Base-by-base conservation (phyloP, 352 stramenopile genomes). In the Globisporangium iwayamae region DNA sequence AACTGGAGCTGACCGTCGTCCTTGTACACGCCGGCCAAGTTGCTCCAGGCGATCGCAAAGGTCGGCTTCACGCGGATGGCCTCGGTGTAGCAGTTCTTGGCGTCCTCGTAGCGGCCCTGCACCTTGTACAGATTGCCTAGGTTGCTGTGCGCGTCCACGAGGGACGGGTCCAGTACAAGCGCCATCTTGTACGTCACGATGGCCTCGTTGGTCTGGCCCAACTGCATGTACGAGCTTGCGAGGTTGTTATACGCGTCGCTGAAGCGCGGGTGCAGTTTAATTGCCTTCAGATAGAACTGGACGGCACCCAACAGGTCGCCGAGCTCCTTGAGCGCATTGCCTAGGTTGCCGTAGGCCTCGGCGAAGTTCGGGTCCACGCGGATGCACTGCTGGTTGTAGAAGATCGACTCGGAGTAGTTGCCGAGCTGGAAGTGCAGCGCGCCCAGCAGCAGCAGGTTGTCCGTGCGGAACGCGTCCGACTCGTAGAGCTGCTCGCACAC, bases 331-430 rank as follows among this genome's bases (percentile, higher is more conserved):
- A 98, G 81, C 41, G 92, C 91, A 67, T 98, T 98, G 57, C 92
- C 95, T 30, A 98, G 74, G 63, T 98, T 98, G 45, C 82, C 87
- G 56, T 98, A 98, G 2, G 93, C 95, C 60, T 98, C 94, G 22
- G 91, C 91, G 66, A 97, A 97, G 65, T 89, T 78, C 3, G 92
- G 91, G 39, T 97, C 91, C 61, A 98, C 81, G 47, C 89, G 83
- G 57, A 98, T 96, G 65, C 85, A 94, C 63, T 98, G 91, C 70
- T 98, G 90, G 69, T 98, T 98, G 83, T 97, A 98, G 68, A 98
- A 98, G 54, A 98, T 96, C 64, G 79, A 87, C 64, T 98, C 92
- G 8, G 76, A 87, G 54, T 96, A 90, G 71, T 98, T 96, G 20
- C 89, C 83, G 0, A 98, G 75, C 64, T 98, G 93, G 64, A 98